Evolutionary conservation across 306 rosid genomes (phyloP), one percentile per base, ranked within the genome.

Genomic region (Lithocarpus polystachyus): DNA sequence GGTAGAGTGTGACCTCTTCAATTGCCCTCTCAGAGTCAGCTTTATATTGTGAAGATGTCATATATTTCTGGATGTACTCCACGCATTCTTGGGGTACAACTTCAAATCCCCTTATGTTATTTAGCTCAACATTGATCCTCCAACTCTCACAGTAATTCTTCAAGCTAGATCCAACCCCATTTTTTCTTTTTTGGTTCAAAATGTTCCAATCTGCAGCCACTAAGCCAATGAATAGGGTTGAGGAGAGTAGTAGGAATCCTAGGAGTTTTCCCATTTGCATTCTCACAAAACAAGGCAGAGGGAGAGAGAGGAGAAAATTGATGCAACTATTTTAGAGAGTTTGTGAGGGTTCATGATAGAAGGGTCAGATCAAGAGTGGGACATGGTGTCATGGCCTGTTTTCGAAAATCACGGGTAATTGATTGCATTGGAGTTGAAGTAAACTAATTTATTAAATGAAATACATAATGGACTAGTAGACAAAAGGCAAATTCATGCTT

Each of bases 101-200:
- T 20, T 72, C 87, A 75, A 90, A 86, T 0, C 69, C 84, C 61
- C 83, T 88, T 8, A 88, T 73, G 84, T 83, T 88, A 86, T 88
- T 83, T 35, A 90, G 55, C 53, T 90, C 89, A 8, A 88, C 91
- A 81, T 89, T 89, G 19, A 88, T 77, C 77, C 90, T 92, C 94
- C 94, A 89, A 88, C 92, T 92, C 84, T 89, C 92, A n/a, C 94
- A 92, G 48, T 89, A 88, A 43, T 53, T 89, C 82, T 85, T 89
- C 88, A 86, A 82, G 79, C 51, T 87, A 24, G 64, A 88, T 65
- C 78, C 74, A 29, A 71, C 81, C 65, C 59, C 73, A 56, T 79
- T 64, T 20, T 72, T 37, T 71, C 72, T 65, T 56, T 62, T 81
- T 56, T 18, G 75, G 72, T 51, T 85, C 79, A 89, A 67, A 55